Conservation (phyloP, 805 yeast species). For the Yamadazyma tumulicola region DNA sequence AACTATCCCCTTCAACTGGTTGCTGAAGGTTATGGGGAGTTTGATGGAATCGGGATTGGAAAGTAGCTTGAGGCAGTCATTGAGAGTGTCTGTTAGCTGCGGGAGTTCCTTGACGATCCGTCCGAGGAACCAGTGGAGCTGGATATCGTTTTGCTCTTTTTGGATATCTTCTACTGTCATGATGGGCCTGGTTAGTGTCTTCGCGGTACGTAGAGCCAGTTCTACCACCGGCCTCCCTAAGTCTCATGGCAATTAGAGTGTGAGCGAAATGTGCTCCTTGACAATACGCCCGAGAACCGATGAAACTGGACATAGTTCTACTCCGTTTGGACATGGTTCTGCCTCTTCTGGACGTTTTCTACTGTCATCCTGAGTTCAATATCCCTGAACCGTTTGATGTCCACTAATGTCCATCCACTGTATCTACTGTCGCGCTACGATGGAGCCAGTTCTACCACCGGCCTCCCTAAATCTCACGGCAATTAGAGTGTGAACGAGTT, state of each 20-base stretch:
- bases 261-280: conserved; percentile 28
- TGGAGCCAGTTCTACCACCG: not conserved
- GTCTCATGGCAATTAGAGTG: conserved; percentile 2
- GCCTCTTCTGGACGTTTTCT: conserved; percentile 8
- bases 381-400: not conserved
- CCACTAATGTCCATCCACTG: too few relatives aligned
- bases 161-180: conserved; percentile 9
- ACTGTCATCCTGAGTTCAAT: not conserved
- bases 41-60: conserved; percentile 30
- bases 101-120: conserved; percentile 25
- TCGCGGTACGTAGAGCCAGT: not conserved
- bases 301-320: conserved; percentile 27
- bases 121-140: conserved; percentile 29
- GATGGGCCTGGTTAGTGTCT: not conserved
- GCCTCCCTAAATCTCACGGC: too few relatives aligned
- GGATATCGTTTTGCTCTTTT: conserved; percentile 18
- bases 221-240: too few relatives aligned
- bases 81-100: conserved; percentile 35
- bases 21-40: conserved; percentile 54
- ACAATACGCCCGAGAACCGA: conserved; percentile 24
- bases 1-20: conserved; percentile 55
- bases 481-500: conserved; percentile 20
- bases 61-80: conserved; percentile 34
- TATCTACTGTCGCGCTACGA: not conserved
- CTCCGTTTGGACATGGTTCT: not conserved